Base-by-base conservation (phyloP, 495 filamentous ascomycete genomes). In the Hyaloscypha variabilis region DNA sequence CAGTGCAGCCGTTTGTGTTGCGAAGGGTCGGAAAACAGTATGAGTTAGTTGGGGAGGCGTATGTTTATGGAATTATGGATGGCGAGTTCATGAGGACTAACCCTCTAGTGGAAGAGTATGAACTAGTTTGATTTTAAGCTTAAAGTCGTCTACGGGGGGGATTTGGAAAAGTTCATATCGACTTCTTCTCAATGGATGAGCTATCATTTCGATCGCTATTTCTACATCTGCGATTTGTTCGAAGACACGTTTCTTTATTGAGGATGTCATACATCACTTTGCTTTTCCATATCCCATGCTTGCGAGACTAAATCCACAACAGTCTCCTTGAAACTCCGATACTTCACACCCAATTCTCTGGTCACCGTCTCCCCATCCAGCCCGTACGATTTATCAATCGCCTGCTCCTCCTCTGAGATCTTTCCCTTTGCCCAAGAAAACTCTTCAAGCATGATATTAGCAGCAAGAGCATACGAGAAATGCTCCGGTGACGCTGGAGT, bases 291-390 rank as follows among this genome's bases (percentile, higher is more conserved):
- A 6, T 42, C 39, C 39, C 39, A 19, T 14, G 13, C 61, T 58
- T 64, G 53, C 28, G n/a, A 24, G 6, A 71, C 39, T 24, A 75
- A 34, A 57, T 75, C 69, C 2, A 68, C 60, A 3, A 83, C 78
- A 3, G 76, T 81, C 58, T 82, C 73, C 60, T 68, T 67, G 50
- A 83, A 81, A 1, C 60, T 58, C 2, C 70, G 70, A 63, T 80
- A 83, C 36, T 23, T 55, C 8, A 80, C 54, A 8, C 78, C 77
- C 60, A 83, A 67, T 57, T 79, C 81, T 39, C 66, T 68, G 11
- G 70, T 72, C 8, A 73, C 79, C 13, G 76, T 77, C 63, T 74
- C 70, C 8, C 78, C 79, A 75, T 83, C 80, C 62, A 82, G 61
- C 17, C 69, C 68, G 68, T 71, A 36, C 31, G 68, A 67, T 21